Evolutionary conservation across 306 rosid genomes (phyloP).

Genomic region (Albizia julibrissin): DNA sequence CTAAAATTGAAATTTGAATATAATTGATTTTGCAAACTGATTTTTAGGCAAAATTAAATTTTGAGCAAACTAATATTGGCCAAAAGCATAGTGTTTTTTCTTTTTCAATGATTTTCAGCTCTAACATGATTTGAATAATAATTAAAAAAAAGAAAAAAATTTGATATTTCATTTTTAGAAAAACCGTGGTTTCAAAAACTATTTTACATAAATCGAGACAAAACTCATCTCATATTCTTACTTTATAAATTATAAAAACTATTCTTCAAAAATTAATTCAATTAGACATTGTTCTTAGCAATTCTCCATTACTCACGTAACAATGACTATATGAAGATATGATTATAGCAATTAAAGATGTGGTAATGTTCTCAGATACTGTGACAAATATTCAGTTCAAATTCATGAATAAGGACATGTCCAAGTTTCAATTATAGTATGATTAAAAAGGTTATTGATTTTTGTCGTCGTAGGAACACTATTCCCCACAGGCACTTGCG

Average conservation of each 20-base stretch:
- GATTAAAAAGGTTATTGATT: not conserved
- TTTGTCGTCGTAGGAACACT: slow-evolving; percentile 19
- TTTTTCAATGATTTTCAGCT: not conserved
- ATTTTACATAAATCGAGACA: too few species aligned
- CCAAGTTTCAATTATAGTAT: not conserved
- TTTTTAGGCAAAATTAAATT: not conserved
- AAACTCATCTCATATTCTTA: too few species aligned
- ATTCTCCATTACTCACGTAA: not conserved
- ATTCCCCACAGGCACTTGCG: slow-evolving; percentile 31
- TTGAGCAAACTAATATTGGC: not conserved
- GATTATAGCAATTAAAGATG: not conserved
- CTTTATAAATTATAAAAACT: too few species aligned
- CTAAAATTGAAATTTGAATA: not conserved
- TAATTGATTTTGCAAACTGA: not conserved
- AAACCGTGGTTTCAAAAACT: too few species aligned
- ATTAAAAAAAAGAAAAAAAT: not conserved
- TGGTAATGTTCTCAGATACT: not conserved
- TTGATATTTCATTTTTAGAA: not conserved
- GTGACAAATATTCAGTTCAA: not conserved
- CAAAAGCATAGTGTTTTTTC: not conserved
- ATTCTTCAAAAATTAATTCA: too few species aligned
- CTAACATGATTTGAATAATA: not conserved
- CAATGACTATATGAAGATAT: not conserved
- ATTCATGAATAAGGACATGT: not conserved
- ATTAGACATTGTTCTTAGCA: not conserved